phyloP scores from a whole-genome alignment of 768 basidiomycete species.

The Hebeloma cylindrosporum region DNA sequence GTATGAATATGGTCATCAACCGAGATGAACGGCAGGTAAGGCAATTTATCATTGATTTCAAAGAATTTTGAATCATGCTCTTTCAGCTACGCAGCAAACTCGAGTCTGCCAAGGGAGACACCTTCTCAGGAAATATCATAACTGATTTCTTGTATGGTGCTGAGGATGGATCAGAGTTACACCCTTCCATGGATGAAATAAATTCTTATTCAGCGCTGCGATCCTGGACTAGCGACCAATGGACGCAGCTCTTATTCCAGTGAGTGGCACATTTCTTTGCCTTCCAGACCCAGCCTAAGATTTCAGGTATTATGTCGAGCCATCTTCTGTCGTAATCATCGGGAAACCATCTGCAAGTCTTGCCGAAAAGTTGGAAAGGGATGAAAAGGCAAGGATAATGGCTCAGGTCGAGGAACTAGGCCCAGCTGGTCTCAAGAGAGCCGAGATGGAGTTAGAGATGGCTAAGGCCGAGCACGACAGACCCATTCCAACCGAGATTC shows the following conservation, averaged over 20 bases:
- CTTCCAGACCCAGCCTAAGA: not conserved
- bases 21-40: conserved; percentile 84
- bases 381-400: conserved; percentile 76
- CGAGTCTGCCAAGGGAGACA: conserved; percentile 81
- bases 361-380: conserved; percentile 75
- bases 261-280: conserved; percentile 26
- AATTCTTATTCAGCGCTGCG: conserved; percentile 65
- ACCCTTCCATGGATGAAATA: conserved; percentile 74
- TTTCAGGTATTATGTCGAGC: conserved; percentile 75
- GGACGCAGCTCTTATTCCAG: conserved; percentile 77
- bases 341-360: conserved; percentile 89
- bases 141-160: conserved; percentile 86
- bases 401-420: conserved; percentile 72
- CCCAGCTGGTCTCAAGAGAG: conserved; percentile 73
- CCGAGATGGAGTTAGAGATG: conserved; percentile 64
- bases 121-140: conserved; percentile 74
- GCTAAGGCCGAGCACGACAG: conserved; percentile 87
- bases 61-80: conserved; percentile 6
- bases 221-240: conserved; percentile 72
- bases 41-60: conserved; percentile 1
- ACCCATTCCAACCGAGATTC: conserved; percentile 77
- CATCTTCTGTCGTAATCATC: conserved; percentile 69
- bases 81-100: conserved; percentile 75
- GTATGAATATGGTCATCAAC: conserved; percentile 85
- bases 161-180: conserved; percentile 77